Evolutionary conservation across 2,329 filamentous ascomycete genomes (phyloP).

Genomic region (Sclerotinia trifoliorum): DNA sequence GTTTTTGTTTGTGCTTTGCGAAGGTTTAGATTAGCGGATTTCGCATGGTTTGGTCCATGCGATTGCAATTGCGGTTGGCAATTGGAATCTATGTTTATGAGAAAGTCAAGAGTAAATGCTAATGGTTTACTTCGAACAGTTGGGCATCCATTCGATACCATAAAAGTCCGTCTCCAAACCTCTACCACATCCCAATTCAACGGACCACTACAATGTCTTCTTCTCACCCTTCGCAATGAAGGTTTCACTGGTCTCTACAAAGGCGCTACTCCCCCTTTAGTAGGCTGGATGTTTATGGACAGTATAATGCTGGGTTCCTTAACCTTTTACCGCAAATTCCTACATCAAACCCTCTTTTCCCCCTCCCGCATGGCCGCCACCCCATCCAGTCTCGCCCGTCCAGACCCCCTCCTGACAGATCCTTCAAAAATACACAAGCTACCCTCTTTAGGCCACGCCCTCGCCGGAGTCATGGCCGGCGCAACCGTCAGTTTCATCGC

Average conservation of each 20-base stretch:
- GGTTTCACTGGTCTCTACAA: slow-evolving; percentile 88
- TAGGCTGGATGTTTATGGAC: slow-evolving; percentile 99
- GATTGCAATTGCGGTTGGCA: background rate
- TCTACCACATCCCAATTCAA: slow-evolving; percentile 73
- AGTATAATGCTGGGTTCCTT: slow-evolving; percentile 84
- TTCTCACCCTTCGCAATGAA: slow-evolving; percentile 82
- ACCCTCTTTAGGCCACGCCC: slow-evolving; percentile 76
- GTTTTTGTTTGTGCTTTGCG: background rate
- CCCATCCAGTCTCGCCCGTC: slow-evolving; percentile 29
- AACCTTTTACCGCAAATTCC: slow-evolving; percentile 80
- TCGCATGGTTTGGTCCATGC: background rate
- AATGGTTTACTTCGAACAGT: slow-evolving; percentile 40
- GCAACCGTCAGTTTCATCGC: slow-evolving; percentile 90
- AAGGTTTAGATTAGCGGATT: background rate
- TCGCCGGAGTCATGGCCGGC: slow-evolving; percentile 85
- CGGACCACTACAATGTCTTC: slow-evolving; percentile 81
- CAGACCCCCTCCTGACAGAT: slow-evolving; percentile 26
- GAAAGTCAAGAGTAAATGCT: background rate
- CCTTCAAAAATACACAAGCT: slow-evolving; percentile 51
- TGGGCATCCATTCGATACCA: slow-evolving; percentile 83
- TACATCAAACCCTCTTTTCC: slow-evolving; percentile 78
- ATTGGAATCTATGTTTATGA: background rate
- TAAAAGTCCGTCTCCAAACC: slow-evolving; percentile 95
- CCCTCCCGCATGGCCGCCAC: slow-evolving; percentile 43
- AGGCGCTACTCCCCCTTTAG: slow-evolving; percentile 83